Evolutionary conservation across 495 filamentous ascomycete genomes (phyloP).

Genomic region (Penicillium steckii): DNA sequence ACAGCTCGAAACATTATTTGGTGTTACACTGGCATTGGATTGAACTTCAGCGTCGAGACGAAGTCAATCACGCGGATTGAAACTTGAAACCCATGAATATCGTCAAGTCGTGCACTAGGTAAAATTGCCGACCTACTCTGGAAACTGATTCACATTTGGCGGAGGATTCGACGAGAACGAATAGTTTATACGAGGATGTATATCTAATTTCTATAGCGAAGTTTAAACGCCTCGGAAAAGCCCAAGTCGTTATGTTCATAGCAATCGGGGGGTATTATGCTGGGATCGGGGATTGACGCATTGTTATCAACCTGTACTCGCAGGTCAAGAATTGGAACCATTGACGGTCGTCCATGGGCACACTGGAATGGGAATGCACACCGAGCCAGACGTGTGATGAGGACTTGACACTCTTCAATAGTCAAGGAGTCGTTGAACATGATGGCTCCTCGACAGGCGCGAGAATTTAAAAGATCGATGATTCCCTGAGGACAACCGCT

Average conservation of each 20-base stretch:
- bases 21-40: no score
- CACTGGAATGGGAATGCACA: constrained; percentile 93
- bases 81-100: no score
- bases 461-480: constrained; percentile 84
- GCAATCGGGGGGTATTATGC: neutral
- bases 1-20: no score
- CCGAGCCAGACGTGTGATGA: constrained; percentile 60
- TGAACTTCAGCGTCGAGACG: no score
- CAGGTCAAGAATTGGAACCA: constrained; percentile 70
- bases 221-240: constrained; percentile 20
- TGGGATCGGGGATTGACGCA: neutral
- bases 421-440: constrained; percentile 92
- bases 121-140: no score
- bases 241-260: constrained; percentile 10
- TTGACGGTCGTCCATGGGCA: constrained; percentile 78
- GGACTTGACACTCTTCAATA: constrained; percentile 58
- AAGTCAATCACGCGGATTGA: no score
- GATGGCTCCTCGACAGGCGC: constrained; percentile 86
- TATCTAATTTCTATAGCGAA: constrained; percentile 10
- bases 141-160: no score
- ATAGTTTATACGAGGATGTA: neutral
- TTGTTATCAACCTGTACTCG: constrained; percentile 13
- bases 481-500: constrained; percentile 71
- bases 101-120: no score
- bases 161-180: neutral